Conservation (phyloP, 2,329 filamentous ascomycete species). For the Neurospora sp. region DNA sequence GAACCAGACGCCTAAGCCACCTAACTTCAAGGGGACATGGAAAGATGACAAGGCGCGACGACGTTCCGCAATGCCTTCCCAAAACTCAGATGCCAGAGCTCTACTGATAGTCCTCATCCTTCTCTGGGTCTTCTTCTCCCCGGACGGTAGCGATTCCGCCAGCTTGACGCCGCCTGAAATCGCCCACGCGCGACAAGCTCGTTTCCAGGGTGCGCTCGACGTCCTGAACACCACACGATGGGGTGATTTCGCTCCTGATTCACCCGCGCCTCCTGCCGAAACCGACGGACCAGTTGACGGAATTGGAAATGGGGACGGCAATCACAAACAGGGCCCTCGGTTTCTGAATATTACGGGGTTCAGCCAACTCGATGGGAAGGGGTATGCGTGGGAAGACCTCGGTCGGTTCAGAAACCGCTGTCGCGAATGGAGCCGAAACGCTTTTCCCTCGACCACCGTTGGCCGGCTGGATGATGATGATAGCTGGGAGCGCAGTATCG, state of each 20-base stretch:
- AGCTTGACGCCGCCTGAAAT: conserved; percentile 33
- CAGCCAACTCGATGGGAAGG: conserved; percentile 51
- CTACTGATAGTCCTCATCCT: conserved; percentile 34
- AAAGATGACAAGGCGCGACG: conserved; percentile 1
- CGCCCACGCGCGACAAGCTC: conserved; percentile 36
- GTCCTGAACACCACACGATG: conserved; percentile 47
- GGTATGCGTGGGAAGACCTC: conserved; percentile 68
- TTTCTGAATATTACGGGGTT: conserved; percentile 72
- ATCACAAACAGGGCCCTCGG: conserved; percentile 21
- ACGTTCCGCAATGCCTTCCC: conserved; percentile 17
- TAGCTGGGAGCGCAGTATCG: conserved; percentile 19
- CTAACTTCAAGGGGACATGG: not conserved
- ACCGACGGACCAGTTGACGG: not conserved
- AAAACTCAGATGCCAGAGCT: conserved; percentile 38
- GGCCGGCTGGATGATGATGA: conserved; percentile 7
- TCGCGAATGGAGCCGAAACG: conserved; percentile 48
- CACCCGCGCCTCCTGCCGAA: conserved; percentile 10
- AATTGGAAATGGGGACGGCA: conserved; percentile 11
- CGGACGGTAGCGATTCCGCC: conserved; percentile 30
- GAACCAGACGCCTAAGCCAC: not conserved
- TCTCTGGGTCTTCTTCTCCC: conserved; percentile 34
- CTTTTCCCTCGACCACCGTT: conserved; percentile 24
- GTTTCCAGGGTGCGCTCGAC: conserved; percentile 41
- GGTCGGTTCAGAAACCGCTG: conserved; percentile 55
- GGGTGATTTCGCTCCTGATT: conserved; percentile 47